Percentiles rank a stretch among this genome's conserved stretches.
Conservation (phyloP, 2,329 filamentous ascomycete species). For the Pseudogymnoascus verrucosus region DNA sequence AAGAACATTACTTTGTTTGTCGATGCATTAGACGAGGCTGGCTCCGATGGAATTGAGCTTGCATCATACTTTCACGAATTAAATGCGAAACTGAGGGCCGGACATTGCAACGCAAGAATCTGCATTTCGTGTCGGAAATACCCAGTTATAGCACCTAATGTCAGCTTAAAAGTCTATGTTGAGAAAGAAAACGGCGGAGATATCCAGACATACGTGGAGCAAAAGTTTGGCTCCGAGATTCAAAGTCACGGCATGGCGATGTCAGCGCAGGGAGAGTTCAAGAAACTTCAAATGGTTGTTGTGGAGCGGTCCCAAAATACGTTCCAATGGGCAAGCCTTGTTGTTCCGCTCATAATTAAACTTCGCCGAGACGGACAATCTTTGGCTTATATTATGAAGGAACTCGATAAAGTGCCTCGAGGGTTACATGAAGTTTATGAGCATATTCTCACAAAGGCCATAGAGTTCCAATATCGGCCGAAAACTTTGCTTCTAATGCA, state of each 20-base stretch:
- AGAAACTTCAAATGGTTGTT: constrained; percentile 7
- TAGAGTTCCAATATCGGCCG: constrained; percentile 11
- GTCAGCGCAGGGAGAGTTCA: background rate
- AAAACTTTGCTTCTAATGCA: constrained; percentile 15
- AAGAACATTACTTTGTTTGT: constrained; percentile 18
- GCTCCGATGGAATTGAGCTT: constrained; percentile 14
- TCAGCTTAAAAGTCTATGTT: constrained; percentile 14
- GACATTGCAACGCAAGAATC: constrained; percentile 6
- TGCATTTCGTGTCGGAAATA: constrained; percentile 18
- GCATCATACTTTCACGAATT: constrained; percentile 14
- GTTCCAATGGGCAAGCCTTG: constrained; percentile 19
- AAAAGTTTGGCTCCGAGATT: background rate
- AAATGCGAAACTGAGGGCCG: background rate
- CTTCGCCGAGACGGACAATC: constrained; percentile 1
- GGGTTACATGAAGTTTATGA: constrained; percentile 16
- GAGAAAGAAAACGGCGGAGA: constrained; percentile 19
- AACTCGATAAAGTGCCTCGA: constrained; percentile 14
- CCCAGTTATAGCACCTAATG: constrained; percentile 5
- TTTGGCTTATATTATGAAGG: constrained; percentile 7
- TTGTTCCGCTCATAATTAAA: constrained; percentile 12
- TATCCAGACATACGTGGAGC: constrained; percentile 14
- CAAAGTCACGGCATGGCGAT: constrained; percentile 1
- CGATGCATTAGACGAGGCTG: constrained; percentile 22
- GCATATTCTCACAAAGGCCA: constrained; percentile 14
- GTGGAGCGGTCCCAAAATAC: constrained; percentile 13